These are phyloP conservation scores for Peronospora farinosa DNA, from an alignment of 352 stramenopile species.

Conservation along the genomic window DNA sequence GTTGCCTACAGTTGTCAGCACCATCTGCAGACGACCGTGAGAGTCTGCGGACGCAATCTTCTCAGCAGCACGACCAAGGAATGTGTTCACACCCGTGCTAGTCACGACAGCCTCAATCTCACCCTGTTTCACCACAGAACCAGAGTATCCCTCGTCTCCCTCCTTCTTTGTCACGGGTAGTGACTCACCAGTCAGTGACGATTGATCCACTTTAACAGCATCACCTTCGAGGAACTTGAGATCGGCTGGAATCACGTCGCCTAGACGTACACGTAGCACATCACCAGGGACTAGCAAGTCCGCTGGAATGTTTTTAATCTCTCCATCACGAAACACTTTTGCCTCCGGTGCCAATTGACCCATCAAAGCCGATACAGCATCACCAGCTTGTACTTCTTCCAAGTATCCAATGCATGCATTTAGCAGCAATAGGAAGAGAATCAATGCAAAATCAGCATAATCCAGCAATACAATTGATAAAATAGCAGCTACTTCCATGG, in stretches of 20 bases:
- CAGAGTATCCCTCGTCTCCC: constrained; percentile 74
- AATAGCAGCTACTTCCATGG: constrained; percentile 71
- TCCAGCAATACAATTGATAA: constrained; percentile 73
- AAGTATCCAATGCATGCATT: constrained; percentile 77
- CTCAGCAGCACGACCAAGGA: constrained; percentile 84
- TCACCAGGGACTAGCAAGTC: constrained; percentile 67
- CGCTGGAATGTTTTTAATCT: constrained; percentile 58
- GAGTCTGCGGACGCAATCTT: constrained; percentile 73
- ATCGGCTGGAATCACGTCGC: constrained; percentile 90
- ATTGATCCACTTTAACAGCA: constrained; percentile 84
- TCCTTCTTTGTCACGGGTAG: constrained; percentile 86
- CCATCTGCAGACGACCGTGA: constrained; percentile 83
- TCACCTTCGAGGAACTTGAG: constrained; percentile 80
- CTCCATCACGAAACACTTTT: constrained; percentile 78
- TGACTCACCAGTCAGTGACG: constrained; percentile 91
- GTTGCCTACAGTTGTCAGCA: constrained; percentile 91
- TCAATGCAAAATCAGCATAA: constrained; percentile 68
- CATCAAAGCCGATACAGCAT: constrained; percentile 87
- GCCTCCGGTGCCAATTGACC: constrained; percentile 77
- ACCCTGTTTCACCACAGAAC: constrained; percentile 81
- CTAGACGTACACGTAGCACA: constrained; percentile 73
- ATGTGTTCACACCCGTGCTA: constrained; percentile 84
- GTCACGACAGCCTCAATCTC: constrained; percentile 89
- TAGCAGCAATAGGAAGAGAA: constrained; percentile 61
- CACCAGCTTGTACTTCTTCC: constrained; percentile 80